Conservation (phyloP, 257 asterid genomes). For the Apocynum venetum region DNA sequence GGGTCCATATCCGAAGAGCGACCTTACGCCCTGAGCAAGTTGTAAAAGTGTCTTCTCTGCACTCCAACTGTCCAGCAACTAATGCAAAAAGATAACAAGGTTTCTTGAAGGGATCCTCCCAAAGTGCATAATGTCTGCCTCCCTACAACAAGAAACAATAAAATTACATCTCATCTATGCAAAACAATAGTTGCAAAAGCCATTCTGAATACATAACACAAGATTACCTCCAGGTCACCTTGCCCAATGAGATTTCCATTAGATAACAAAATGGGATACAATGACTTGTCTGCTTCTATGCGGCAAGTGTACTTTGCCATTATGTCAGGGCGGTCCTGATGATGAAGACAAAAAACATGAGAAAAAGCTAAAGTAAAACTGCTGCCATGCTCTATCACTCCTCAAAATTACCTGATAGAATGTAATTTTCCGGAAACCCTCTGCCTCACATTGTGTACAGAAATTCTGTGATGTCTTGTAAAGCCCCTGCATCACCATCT, state of each 20-base stretch:
- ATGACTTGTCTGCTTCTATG: slow-evolving; percentile 83
- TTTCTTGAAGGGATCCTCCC: slow-evolving; percentile 95
- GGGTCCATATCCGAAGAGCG: slow-evolving; percentile 85
- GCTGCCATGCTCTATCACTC: not conserved
- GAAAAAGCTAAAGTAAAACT: slow-evolving; percentile 1
- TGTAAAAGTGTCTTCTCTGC: slow-evolving; percentile 75
- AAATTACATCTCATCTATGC: not conserved
- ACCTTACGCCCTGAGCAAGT: slow-evolving; percentile 86
- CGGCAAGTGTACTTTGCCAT: slow-evolving; percentile 92
- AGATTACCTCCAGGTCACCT: slow-evolving; percentile 77
- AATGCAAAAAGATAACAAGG: slow-evolving; percentile 96
- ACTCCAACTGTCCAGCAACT: slow-evolving; percentile 90
- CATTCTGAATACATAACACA: not conserved
- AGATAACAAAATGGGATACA: slow-evolving; percentile 84
- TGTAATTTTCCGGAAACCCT: slow-evolving; percentile 91
- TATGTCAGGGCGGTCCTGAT: slow-evolving; percentile 94
- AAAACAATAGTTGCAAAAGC: not conserved
- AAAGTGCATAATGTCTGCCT: slow-evolving; percentile 64
- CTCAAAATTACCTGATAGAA: slow-evolving; percentile 63
- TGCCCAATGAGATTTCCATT: slow-evolving; percentile 86
- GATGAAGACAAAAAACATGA: slow-evolving; percentile 21
- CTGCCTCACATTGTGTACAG: slow-evolving; percentile 99
- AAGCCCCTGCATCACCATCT: slow-evolving; percentile 65
- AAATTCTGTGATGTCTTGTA: slow-evolving; percentile 88
- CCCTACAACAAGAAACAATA: slow-evolving; percentile 43